These are phyloP conservation scores for Takakia lepidozioides DNA, from an alignment of 225 moss, liverwort and hornwort genomes.

Conservation along the genomic window DNA sequence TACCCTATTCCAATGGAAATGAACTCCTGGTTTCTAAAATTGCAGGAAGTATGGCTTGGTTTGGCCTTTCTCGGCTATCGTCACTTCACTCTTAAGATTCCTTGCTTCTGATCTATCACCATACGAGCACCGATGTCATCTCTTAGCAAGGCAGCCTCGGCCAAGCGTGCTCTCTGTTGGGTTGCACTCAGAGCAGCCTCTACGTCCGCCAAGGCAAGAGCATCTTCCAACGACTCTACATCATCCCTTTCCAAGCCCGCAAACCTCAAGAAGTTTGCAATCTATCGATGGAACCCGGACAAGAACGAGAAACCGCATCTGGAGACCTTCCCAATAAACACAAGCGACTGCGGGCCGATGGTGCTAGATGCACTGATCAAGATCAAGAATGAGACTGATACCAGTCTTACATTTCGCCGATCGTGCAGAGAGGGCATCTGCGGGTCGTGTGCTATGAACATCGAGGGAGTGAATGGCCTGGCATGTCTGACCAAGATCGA, in stretches of 20 bases:
- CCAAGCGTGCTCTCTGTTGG: too few species aligned
- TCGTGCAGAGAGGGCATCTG: constrained; percentile 74
- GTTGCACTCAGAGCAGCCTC: too few species aligned
- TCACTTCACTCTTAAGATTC: too few species aligned
- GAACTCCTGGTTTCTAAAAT: too few species aligned
- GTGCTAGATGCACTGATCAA: constrained; percentile 58
- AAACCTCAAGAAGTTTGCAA: constrained; percentile 15
- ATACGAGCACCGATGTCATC: too few species aligned
- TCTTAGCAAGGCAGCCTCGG: too few species aligned
- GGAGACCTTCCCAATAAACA: constrained; percentile 19
- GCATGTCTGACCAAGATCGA: constrained; percentile 54
- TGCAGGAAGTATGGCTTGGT: too few species aligned
- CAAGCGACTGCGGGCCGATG: constrained; percentile 22
- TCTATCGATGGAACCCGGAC: constrained; percentile 30
- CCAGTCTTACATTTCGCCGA: constrained; percentile 48
- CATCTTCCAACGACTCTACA: too few species aligned
- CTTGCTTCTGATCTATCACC: too few species aligned
- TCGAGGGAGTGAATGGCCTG: constrained; percentile 53
- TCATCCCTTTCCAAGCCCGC: not conserved
- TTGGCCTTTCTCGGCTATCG: too few species aligned
- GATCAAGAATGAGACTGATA: constrained; percentile 61
- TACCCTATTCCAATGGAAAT: too few species aligned
- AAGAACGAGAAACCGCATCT: constrained; percentile 10
- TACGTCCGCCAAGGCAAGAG: too few species aligned
- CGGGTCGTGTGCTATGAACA: constrained; percentile 72